A percentile compares a stretch with the other conserved stretches of the same genome.
Conservation (phyloP, 441 rosid genomes). For the Oxalis stricta region DNA sequence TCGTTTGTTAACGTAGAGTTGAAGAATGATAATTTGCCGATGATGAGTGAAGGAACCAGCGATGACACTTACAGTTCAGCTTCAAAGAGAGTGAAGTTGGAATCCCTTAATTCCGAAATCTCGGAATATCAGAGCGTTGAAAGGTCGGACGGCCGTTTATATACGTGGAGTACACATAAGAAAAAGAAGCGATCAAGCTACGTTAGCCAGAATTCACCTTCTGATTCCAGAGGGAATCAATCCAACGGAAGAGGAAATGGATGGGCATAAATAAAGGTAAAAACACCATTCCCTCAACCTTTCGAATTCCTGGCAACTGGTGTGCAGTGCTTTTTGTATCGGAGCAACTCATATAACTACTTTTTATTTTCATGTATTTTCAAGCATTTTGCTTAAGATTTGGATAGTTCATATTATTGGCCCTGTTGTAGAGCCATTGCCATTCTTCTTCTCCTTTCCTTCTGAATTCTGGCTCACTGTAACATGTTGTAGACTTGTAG, state of each 20-base stretch:
- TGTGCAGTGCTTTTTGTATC: no score
- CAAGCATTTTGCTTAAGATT: no score
- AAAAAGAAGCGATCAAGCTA: constrained; percentile 87
- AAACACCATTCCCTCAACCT: no score
- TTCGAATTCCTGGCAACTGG: no score
- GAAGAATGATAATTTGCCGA: constrained; percentile 22
- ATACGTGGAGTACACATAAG: constrained; percentile 74
- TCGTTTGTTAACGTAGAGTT: constrained; percentile 16
- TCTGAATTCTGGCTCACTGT: no score
- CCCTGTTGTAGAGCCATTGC: no score
- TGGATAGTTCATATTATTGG: no score
- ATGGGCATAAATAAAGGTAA: constrained; percentile 13
- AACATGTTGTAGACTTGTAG: no score
- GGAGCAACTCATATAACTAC: no score
- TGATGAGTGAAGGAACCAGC: constrained; percentile 53
- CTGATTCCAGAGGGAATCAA: constrained; percentile 68
- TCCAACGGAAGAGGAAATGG: constrained; percentile 55
- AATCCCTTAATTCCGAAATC: constrained; percentile 18
- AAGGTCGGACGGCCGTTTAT: constrained; percentile 28
- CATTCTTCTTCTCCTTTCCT: no score
- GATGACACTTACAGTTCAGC: constrained; percentile 43
- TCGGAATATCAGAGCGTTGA: constrained; percentile 20
- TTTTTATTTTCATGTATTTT: no score
- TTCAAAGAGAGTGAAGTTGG: constrained; percentile 27
- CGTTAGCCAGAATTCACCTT: constrained; percentile 48